Conservation (phyloP, 208 protist genomes). For the Trypanosoma lewisi region DNA sequence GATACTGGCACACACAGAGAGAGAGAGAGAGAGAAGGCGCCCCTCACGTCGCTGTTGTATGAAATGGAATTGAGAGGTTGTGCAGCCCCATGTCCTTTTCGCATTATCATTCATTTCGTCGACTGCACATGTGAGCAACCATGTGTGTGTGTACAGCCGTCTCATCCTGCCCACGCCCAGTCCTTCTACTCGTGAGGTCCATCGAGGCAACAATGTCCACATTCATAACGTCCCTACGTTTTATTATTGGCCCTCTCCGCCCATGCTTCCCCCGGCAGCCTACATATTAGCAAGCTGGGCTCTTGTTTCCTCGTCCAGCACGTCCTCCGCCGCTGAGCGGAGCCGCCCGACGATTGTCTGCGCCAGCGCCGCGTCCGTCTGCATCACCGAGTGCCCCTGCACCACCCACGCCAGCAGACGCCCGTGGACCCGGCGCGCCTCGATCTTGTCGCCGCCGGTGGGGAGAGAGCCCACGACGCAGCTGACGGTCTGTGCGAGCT, state of each 20-base stretch:
- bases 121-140: no score
- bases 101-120: no score
- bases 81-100: no score
- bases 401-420: constrained; percentile 62
- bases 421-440: constrained; percentile 74
- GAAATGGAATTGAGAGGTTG: no score
- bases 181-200: no score
- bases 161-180: no score
- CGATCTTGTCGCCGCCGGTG: constrained; percentile 64
- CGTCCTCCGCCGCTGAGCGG: constrained; percentile 32
- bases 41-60: no score
- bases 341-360: constrained; percentile 43
- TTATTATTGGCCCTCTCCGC: neutral
- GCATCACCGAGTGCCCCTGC: constrained; percentile 45
- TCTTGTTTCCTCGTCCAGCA: constrained; percentile 53
- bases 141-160: no score
- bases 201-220: no score
- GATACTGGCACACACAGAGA: no score
- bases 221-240: no score
- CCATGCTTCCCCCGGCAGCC: neutral
- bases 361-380: constrained; percentile 19
- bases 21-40: no score
- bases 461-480: constrained; percentile 53
- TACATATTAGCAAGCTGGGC: constrained; percentile 59
- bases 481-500: constrained; percentile 35